Base-by-base conservation (phyloP, 1,284 basidiomycete genomes). In the Malassezia equina region DNA sequence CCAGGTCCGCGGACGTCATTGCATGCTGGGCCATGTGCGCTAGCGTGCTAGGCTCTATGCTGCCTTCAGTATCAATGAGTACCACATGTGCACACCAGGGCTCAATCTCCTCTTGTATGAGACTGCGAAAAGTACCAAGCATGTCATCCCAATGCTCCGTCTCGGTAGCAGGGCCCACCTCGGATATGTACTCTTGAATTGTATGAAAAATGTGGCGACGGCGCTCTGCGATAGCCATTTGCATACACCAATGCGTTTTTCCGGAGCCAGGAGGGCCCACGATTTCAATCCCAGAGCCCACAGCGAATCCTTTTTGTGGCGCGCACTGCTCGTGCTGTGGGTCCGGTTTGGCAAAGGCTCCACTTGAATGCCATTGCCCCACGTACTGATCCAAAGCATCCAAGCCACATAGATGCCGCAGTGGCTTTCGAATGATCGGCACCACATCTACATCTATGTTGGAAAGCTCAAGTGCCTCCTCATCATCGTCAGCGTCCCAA, bases 81-180 rank as follows among this genome's bases (percentile, higher is more conserved):
- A 57, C 55, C 12, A 45, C 55, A 24, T 57, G 55, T 1, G 41
- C 55, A 48, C 55, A 52, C 47, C 47, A 55, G n/a, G 53, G 53
- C 40, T 42, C 47, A 15, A 51, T 43, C 9, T 55, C 45, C 15
- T 28, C 27, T 4, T 46, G 42, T 3, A 52, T 12, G 27, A 43
- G 19, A 28, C 24, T 24, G 24, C 41, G 27, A 17, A 43, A 28
- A 6, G 41, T 43, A 9, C 41, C 24, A 5, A 32, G 44, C 15
- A 19, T 43, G 32, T 52, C 40, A 7, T 31, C 36, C 36, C 36
- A 39, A 4, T 19, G 36, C 36, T 39, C 36, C 36, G 36, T 39
- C 19, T 39, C 36, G 4, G 15, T 15, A 5, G 36, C 36, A 25
- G 46, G n/a, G 6, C 41, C 45, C 25, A 36, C 19, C 4, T 55